phyloP scores from a whole-genome alignment of 176 grass and related monocot species.

The Phoenix dactylifera region DNA sequence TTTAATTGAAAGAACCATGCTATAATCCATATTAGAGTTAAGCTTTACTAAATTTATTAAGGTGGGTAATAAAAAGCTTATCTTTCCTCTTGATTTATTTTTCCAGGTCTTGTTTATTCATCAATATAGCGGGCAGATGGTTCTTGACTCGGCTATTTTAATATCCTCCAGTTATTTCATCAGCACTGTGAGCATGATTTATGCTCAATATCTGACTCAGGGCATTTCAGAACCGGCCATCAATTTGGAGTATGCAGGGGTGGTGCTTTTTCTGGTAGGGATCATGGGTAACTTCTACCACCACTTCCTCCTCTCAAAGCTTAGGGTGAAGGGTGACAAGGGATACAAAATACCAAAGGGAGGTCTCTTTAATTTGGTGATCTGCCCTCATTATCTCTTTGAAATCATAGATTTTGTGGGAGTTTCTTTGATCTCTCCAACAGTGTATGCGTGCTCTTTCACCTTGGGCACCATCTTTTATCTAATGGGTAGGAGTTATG shows the following conservation, averaged over 20 bases:
- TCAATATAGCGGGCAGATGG: conserved; percentile 42
- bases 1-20: no score
- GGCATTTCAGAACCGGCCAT: conserved; percentile 29
- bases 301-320: conserved; percentile 46
- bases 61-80: no score
- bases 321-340: conserved; percentile 31
- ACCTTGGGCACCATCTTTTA: conserved; percentile 39
- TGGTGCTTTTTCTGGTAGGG: conserved; percentile 32
- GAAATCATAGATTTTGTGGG: conserved; percentile 58
- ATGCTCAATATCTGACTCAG: conserved; percentile 39
- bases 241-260: conserved; percentile 37
- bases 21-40: no score
- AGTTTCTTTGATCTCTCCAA: conserved; percentile 57
- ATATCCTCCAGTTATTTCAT: conserved; percentile 49
- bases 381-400: conserved; percentile 82
- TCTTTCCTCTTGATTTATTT: no score
- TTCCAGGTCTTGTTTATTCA: conserved; percentile 60
- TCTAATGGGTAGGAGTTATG: conserved; percentile 56
- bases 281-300: conserved; percentile 73
- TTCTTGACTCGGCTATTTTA: conserved; percentile 16
- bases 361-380: conserved; percentile 46
- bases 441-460: conserved; percentile 30
- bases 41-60: no score
- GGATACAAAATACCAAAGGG: conserved; percentile 65
- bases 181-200: conserved; percentile 34